A percentile compares a stretch with the other conserved stretches of the same genome.
Conservation (phyloP, 1,284 basidiomycete species). For the Naganishia cerealis region DNA sequence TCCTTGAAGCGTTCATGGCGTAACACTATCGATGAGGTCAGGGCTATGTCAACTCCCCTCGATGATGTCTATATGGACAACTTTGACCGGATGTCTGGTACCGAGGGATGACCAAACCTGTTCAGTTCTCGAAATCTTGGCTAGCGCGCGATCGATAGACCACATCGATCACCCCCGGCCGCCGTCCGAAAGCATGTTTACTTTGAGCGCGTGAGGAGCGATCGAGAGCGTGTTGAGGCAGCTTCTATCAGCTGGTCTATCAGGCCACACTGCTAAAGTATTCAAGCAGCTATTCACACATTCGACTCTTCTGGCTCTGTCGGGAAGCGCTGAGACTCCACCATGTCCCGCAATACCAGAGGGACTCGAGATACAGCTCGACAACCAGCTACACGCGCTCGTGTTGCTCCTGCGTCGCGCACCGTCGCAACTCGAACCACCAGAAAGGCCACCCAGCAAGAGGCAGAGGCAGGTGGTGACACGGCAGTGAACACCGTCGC, state of each 20-base stretch:
- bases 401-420: not conserved
- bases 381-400: not conserved
- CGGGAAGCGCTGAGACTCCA: not conserved
- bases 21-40: not conserved
- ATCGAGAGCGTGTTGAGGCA: conserved; percentile 23
- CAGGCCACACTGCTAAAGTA: not conserved
- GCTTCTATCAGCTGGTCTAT: conserved; percentile 4
- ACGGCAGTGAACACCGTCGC: not conserved
- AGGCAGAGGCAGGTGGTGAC: not conserved
- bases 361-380: not conserved
- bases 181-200: not conserved
- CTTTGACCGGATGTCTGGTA: not conserved
- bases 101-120: not conserved
- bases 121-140: conserved; percentile 10
- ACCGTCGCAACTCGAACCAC: not conserved
- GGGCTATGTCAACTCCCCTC: not conserved
- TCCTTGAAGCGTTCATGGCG: conserved; percentile 11
- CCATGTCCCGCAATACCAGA: conserved; percentile 14
- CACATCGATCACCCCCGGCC: not conserved
- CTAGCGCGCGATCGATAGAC: too few species aligned
- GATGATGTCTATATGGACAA: not conserved
- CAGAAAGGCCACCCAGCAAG: not conserved
- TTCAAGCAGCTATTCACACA: not conserved
- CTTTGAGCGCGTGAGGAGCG: conserved; percentile 1
- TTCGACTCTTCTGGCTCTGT: not conserved